phyloP scores from a whole-genome alignment of 495 filamentous ascomycete genomes.

The Penicillium salamii region DNA sequence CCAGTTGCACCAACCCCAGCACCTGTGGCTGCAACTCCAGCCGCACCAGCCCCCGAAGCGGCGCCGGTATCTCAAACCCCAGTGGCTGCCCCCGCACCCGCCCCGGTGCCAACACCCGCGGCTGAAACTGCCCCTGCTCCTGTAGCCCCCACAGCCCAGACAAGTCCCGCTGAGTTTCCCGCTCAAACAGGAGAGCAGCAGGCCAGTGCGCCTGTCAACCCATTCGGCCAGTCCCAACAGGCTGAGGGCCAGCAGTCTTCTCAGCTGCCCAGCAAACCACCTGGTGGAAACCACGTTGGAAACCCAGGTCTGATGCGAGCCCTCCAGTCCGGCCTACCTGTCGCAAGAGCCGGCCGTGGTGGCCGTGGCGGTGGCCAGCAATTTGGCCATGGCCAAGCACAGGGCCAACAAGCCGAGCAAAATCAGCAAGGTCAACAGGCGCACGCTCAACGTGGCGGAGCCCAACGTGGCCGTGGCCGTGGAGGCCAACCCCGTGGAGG shows the following conservation, averaged over 20 bases:
- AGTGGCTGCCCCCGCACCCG: background rate
- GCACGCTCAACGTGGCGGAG: constrained; percentile 36
- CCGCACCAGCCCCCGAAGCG: constrained; percentile 4
- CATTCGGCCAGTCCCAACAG: constrained; percentile 33
- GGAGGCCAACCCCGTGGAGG: constrained; percentile 45
- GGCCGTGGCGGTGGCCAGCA: constrained; percentile 32
- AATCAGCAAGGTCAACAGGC: constrained; percentile 15
- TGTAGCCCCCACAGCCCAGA: background rate
- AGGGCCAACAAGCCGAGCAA: constrained; percentile 22
- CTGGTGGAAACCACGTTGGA: constrained; percentile 26
- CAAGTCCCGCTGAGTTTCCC: constrained; percentile 15
- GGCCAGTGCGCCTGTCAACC: constrained; percentile 19
- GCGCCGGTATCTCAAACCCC: constrained; percentile 6
- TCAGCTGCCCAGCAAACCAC: constrained; percentile 35
- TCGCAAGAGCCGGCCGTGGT: constrained; percentile 39
- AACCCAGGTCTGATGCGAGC: constrained; percentile 33
- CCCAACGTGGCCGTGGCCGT: constrained; percentile 44
- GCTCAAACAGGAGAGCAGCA: constrained; percentile 10
- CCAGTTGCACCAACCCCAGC: constrained; percentile 16
- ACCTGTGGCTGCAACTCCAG: constrained; percentile 8
- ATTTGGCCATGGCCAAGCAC: constrained; percentile 31
- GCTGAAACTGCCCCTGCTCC: background rate
- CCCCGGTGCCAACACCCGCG: background rate
- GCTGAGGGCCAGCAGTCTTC: constrained; percentile 29
- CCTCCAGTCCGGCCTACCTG: constrained; percentile 50